Conservation (phyloP, 2,329 filamentous ascomycete genomes). For the Endoconidiophora laricicola region DNA sequence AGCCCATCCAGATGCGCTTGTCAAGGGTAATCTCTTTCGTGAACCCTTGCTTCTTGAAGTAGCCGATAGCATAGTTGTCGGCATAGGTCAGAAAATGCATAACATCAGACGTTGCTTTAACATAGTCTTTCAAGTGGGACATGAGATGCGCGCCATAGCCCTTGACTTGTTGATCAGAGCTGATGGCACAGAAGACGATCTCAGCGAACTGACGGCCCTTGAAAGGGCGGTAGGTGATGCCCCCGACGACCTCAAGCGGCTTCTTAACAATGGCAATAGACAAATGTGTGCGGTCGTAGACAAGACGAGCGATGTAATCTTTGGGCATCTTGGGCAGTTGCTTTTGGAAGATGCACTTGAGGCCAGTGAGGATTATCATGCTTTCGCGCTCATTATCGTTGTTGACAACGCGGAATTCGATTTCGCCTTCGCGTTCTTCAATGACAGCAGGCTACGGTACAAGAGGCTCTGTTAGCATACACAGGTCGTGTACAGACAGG, state of each 20-base stretch:
- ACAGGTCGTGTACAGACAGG: slow-evolving; percentile 16
- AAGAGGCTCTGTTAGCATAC: not conserved
- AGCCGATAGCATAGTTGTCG: slow-evolving; percentile 96
- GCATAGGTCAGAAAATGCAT: slow-evolving; percentile 99
- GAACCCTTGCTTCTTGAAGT: slow-evolving; percentile 98
- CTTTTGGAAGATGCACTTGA: slow-evolving; percentile 98
- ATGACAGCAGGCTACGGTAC: slow-evolving; percentile 57
- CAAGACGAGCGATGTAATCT: slow-evolving; percentile 92
- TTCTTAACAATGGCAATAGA: slow-evolving; percentile 97
- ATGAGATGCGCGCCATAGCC: slow-evolving; percentile 96
- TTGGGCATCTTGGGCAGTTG: slow-evolving; percentile 98
- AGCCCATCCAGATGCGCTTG: slow-evolving; percentile 90
- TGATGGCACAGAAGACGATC: slow-evolving; percentile 97
- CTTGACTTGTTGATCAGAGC: slow-evolving; percentile 95
- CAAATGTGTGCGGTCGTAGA: slow-evolving; percentile 91
- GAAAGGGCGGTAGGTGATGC: slow-evolving; percentile 93
- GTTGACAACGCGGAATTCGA: slow-evolving; percentile 95
- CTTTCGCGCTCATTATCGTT: slow-evolving; percentile 82
- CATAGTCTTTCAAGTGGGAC: slow-evolving; percentile 95
- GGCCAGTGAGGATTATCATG: slow-evolving; percentile 81
- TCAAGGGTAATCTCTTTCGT: slow-evolving; percentile 96
- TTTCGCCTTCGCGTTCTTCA: slow-evolving; percentile 85
- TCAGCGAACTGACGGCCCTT: slow-evolving; percentile 85
- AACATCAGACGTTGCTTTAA: slow-evolving; percentile 88
- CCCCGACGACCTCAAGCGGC: slow-evolving; percentile 85